A percentile compares a stretch with the other conserved stretches of the same genome.
phyloP scores from a whole-genome alignment of 116 monocot species.

The Posidonia oceanica region DNA sequence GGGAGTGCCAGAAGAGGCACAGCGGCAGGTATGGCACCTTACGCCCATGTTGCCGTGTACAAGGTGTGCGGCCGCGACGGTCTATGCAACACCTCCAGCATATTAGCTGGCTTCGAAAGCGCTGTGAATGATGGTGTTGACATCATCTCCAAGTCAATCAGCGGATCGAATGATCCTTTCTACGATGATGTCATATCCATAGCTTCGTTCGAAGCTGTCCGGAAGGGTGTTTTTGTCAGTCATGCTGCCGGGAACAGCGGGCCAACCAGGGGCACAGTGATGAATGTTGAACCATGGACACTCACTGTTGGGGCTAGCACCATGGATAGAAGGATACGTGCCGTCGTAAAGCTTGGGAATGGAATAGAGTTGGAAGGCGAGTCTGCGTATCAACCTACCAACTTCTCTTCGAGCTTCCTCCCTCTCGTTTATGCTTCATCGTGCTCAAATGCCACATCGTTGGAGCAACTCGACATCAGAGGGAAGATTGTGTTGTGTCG shows the following conservation, averaged over 20 bases:
- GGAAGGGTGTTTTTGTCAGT: constrained; percentile 24
- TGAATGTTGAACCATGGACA: constrained; percentile 34
- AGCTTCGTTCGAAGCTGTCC: constrained; percentile 14
- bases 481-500: constrained; percentile 34
- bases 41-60: constrained; percentile 18
- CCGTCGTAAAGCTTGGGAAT: constrained; percentile 23
- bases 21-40: constrained; percentile 17
- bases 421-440: constrained; percentile 19
- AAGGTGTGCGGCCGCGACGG: constrained; percentile 5
- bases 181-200: constrained; percentile 17
- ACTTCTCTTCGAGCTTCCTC: constrained; percentile 10
- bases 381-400: constrained; percentile 29
- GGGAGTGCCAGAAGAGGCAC: constrained; percentile 8
- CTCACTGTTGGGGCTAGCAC: constrained; percentile 35
- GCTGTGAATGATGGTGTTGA: constrained; percentile 41
- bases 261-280: constrained; percentile 2
- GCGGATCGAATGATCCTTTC: not conserved
- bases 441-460: constrained; percentile 3
- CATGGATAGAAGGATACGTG: constrained; percentile 18
- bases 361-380: constrained; percentile 22
- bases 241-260: constrained; percentile 35
- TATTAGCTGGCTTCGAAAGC: constrained; percentile 25
- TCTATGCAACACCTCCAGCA: not conserved
- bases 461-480: constrained; percentile 12
- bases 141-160: constrained; percentile 32